Base-by-base conservation (phyloP, 768 basidiomycete species). In the Tulasnella calospora region DNA sequence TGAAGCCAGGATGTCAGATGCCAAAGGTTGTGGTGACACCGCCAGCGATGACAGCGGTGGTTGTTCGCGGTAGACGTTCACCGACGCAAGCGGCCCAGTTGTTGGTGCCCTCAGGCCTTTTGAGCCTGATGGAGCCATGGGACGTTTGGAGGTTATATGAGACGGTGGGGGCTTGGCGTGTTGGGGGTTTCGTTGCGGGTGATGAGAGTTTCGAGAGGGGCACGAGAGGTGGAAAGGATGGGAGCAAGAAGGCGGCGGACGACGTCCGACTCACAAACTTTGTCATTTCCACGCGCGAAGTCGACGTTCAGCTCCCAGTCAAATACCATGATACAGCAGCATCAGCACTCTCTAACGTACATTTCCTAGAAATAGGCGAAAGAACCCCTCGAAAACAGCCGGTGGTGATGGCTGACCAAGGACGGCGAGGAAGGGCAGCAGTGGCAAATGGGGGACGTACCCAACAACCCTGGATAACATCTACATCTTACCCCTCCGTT, bases 1-100 rank as follows among this genome's bases (percentile, higher is more conserved):
- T 0, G 79, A 4, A 81, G 82, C 47, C 79, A 80, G 51, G 81
- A 78, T 8, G 74, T 78, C 23, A 73, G 82, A 81, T 77, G 84
- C 83, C 12, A 83, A 81, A 2, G 84, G 79, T 55, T 83, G 81
- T 38, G 84, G 78, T 35, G 82, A 81, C 44, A 83, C 80, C 10
- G 84, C 79, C 6, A 85, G 82, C 69, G 86, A 81, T 4, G 85
- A 74, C 40, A 84, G 81, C 0, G 83, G 84, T 36, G 35, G 67
- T 69, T n/a, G 78, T 23, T 74, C 40, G 33, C 38, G 78, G 44
- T 38, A 38, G 21, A 44, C 55, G 55, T 74, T 73, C 13, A 30
- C n/a, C 38, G 61, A 36, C 27, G 78, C 73, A 38, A 2, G 78
- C 36, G 73, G 78, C 36, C 78, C 78, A 9, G 78, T 74, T 21